Percentiles rank a stretch among this genome's conserved stretches.
Conservation (phyloP, 2,329 filamentous ascomycete genomes). For the Arthrocladium fulminans region DNA sequence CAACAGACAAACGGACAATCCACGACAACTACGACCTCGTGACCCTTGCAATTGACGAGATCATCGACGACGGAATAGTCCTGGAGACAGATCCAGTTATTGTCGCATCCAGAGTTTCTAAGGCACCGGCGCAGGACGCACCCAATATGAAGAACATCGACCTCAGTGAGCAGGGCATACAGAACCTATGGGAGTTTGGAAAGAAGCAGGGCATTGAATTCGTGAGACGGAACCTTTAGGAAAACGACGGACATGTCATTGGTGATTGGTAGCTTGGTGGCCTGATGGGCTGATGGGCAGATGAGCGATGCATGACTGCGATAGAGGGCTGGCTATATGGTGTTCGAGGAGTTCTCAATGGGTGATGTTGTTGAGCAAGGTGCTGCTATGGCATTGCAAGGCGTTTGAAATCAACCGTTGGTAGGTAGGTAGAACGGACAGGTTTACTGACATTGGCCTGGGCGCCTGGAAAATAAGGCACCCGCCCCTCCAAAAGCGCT, state of each 20-base stretch:
- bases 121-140: slow-evolving; percentile 81
- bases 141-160: slow-evolving; percentile 85
- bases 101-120: slow-evolving; percentile 84
- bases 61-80: slow-evolving; percentile 90
- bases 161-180: slow-evolving; percentile 86
- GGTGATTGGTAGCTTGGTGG: background rate
- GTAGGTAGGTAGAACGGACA: background rate
- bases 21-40: slow-evolving; percentile 98
- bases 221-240: slow-evolving; percentile 55
- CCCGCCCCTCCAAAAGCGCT: background rate
- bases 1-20: slow-evolving; percentile 93
- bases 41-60: slow-evolving; percentile 88
- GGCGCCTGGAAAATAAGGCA: background rate
- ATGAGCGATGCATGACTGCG: background rate
- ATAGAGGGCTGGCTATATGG: background rate
- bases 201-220: slow-evolving; percentile 86
- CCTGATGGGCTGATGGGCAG: background rate
- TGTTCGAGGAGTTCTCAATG: no score
- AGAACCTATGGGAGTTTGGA: slow-evolving; percentile 89
- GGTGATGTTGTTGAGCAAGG: no score
- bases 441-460: background rate
- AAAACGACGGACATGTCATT: background rate
- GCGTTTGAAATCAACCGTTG: background rate
- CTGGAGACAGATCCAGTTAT: slow-evolving; percentile 95
- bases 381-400: background rate